Base-by-base conservation (phyloP, 2,329 filamentous ascomycete species). In the Ophiobolus disseminans region DNA sequence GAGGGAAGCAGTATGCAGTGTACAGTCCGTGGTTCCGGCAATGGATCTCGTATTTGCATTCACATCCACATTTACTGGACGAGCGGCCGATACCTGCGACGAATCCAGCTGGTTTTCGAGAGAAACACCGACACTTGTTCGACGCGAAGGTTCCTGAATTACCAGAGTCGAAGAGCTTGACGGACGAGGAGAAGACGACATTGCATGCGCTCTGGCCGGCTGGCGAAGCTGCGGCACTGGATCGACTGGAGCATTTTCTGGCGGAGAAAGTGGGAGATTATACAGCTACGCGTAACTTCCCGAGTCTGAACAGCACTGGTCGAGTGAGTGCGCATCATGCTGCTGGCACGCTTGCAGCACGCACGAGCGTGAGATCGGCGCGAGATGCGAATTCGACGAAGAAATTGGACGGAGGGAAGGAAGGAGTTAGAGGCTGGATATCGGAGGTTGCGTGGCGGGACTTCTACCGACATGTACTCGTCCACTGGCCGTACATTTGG, bases 401-500 rank as follows among this genome's bases (percentile, higher is more conserved):
- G 22, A 79, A 84, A 48, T 79, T 96, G 36, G 66, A 74, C n/a
- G 69, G 66, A 10, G 73, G 72, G 6, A 68, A 70, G 4, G 74
- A 80, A 4, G 77, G 75, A 1, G 65, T 76, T 5, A 57, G 66
- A 16, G 60, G 73, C 4, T 82, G 78, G 78, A 78, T 82, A 2
- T 73, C 75, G 5, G 79, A 82, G 56, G 73, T 82, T n/a, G 77
- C 78, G 2, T 81, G 80, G 68, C 70, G 78, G 1, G 79, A 82
- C 47, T 77, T 80, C 35, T 81, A 81, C 60, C 64, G 78, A 1
- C 79, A 81, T 68, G 89, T 96, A 3, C 75, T 96, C 4, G 89
- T 86, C 0, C 78, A 92, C 51, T 96, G 90, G 90, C 92, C 92
- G 0, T 92, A 91, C 62, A 79, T 91, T 5, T 90, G 86, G 85